phyloP scores from a whole-genome alignment of 306 rosid genomes.

The Dalbergia cochinchinensis region DNA sequence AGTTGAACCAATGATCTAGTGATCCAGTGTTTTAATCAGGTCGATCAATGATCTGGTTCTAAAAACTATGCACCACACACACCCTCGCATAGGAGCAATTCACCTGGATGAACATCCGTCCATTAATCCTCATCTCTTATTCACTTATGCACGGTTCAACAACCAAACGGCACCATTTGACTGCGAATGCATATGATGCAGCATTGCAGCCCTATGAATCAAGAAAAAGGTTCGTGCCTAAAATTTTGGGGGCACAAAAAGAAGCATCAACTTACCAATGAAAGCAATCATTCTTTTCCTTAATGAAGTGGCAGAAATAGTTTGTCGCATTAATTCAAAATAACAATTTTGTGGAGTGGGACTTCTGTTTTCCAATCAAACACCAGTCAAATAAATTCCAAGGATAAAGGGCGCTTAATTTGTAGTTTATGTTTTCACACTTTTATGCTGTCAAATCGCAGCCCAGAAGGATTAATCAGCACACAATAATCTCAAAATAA shows the following conservation, averaged over 20 bases:
- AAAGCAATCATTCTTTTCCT: slow-evolving; percentile 22
- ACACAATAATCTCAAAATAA: slow-evolving; percentile 2
- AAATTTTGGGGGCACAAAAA: slow-evolving; percentile 24
- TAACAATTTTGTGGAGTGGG: slow-evolving; percentile 41
- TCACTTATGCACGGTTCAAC: not conserved
- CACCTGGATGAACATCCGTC: too few species aligned
- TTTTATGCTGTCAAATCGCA: slow-evolving; percentile 69
- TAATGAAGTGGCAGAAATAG: slow-evolving; percentile 39
- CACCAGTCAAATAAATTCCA: slow-evolving; percentile 54
- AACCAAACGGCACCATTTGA: slow-evolving; percentile 10
- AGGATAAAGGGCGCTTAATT: slow-evolving; percentile 33
- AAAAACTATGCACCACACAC: too few species aligned
- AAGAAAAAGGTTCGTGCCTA: not conserved
- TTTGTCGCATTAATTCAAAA: slow-evolving; percentile 24
- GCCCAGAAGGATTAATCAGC: slow-evolving; percentile 31
- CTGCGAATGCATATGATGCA: not conserved
- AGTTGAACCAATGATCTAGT: too few species aligned
- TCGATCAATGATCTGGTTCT: too few species aligned
- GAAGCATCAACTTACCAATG: slow-evolving; percentile 25
- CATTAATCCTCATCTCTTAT: too few species aligned
- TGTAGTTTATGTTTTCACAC: slow-evolving; percentile 13
- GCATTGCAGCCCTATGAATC: not conserved
- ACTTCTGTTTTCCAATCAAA: slow-evolving; percentile 54
- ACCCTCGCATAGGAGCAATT: too few species aligned
- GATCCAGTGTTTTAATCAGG: too few species aligned